Base-by-base conservation (phyloP, 1,284 basidiomycete genomes). In the Polyporus tsugae region DNA sequence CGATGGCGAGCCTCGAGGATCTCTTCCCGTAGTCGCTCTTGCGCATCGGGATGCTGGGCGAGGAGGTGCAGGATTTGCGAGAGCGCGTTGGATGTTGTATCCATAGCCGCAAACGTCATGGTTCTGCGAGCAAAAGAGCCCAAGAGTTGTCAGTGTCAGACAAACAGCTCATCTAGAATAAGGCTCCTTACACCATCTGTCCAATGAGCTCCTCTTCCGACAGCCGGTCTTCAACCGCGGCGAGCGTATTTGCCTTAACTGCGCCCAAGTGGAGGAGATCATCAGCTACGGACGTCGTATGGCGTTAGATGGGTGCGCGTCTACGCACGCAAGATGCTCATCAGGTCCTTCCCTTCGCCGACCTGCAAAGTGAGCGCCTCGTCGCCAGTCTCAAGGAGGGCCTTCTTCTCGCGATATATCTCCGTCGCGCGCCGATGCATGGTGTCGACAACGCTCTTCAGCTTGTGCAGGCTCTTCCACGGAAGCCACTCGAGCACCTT, bases 221-320 rank as follows among this genome's bases (percentile, higher is more conserved):
- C 42, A 80, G 70, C 62, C 74, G 73, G 60, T 81, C 78, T 55
- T 76, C 77, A 33, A 72, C 74, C 29, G 74, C 62, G 2, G 76
- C 76, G n/a, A 70, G 66, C 63, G 72, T 72, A 67, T 80, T 81
- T 41, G 76, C 78, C 63, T 73, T 75, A 69, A 81, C 80, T 81
- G 58, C 22, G 38, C 25, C 49, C 61, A 10, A 58, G 22, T 29
- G 5, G 52, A 29, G 53, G n/a, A 6, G 57, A 49, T n/a, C 53
- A 33, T 72, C 63, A 72, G 63, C 33, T 4, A 17, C 4, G 60
- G 53, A 22, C 53, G 36, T 53, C 7, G 6, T 3, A 42, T 71
- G 71, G 5, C 46, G 73, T 73, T 67, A 60, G 57, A 75, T 68
- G 62, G 72, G 70, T 9, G 64, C 72, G n/a, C 73, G 36, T 19